Evolutionary conservation across 2,329 filamentous ascomycete species (phyloP), one percentile per base, ranked within the genome.

Genomic region (Fusarium sp.): DNA sequence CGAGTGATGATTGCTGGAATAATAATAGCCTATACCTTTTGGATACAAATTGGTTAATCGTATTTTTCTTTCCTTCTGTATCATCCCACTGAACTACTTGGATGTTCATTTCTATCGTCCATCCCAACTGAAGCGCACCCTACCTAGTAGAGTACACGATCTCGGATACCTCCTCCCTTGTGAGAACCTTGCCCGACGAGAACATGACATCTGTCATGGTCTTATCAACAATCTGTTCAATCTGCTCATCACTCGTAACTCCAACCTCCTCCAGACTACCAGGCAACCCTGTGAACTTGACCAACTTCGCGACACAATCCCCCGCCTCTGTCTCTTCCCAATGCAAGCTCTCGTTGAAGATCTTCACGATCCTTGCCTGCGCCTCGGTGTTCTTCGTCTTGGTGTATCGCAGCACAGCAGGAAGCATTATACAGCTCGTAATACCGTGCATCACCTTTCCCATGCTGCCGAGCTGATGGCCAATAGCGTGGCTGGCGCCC

Each of bases 141-240:
- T 64, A 64, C n/a, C 14, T 64, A 3, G 52, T n/a, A 1, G 61
- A 64, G 9, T 64, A 59, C 0, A 64, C 46, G 27, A 64, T 59
- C 30, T 51, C 35, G 2, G 59, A 64, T 4, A 64, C 30, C 6
- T 64, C 35, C 6, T 64, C 35, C 3, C 52, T 64, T 0, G 52
- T 48, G 6, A 64, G 5, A 0, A 59, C 20, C 11, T 52, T 37
- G 1, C 59, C 52, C n/a, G 51, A 64, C 8, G 61, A 64, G 23
- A 64, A 64, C 59, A 64, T 64, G 1, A 52, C 52, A 14, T 64
- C 60, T 9, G 61, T 64, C 61, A 64, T 64, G 6, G 61, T 64
- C 46, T 59, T 64, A 19, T 44, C 52, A 6, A 64, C 43, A 9
- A 64, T 52, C 23, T 64, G 52, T 17, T 64, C 59, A 43, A 64